Evolutionary conservation across 306 rosid genomes (phyloP).

Genomic region (Cucurbita moschata): DNA sequence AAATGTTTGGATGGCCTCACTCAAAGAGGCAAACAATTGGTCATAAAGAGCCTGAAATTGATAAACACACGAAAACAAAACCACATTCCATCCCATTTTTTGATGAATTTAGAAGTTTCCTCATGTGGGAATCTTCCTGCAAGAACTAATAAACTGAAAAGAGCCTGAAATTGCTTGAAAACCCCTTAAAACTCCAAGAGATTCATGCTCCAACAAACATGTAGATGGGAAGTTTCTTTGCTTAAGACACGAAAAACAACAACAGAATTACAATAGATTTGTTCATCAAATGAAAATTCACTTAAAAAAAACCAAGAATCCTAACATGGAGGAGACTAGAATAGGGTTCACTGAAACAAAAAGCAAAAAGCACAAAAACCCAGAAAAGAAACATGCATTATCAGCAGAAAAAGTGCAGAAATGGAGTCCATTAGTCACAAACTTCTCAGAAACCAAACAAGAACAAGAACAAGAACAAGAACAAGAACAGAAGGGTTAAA

Average conservation of each 20-base stretch:
- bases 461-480: neutral
- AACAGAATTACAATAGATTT: neutral
- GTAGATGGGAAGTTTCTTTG: neutral
- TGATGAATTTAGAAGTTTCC: neutral
- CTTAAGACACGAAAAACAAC: neutral
- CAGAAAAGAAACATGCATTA: neutral
- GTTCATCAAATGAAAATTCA: neutral
- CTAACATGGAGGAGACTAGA: neutral
- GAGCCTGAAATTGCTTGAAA: neutral
- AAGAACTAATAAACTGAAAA: neutral
- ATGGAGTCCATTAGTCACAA: neutral
- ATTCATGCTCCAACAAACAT: neutral
- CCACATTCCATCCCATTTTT: neutral
- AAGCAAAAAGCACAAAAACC: neutral
- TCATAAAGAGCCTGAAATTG: neutral
- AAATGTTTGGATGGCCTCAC: neutral
- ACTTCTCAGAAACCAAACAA: slow-evolving; percentile 9
- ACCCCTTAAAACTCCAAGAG: neutral
- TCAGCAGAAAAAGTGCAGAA: neutral
- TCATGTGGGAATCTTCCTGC: neutral
- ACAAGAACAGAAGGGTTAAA: neutral
- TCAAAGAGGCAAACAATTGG: neutral
- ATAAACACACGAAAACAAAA: neutral
- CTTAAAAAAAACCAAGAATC: neutral
- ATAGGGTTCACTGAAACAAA: neutral